Evolutionary conservation across 2,329 filamentous ascomycete genomes (phyloP), one percentile per base, ranked within the genome.

Genomic region (Penicillium italicum): DNA sequence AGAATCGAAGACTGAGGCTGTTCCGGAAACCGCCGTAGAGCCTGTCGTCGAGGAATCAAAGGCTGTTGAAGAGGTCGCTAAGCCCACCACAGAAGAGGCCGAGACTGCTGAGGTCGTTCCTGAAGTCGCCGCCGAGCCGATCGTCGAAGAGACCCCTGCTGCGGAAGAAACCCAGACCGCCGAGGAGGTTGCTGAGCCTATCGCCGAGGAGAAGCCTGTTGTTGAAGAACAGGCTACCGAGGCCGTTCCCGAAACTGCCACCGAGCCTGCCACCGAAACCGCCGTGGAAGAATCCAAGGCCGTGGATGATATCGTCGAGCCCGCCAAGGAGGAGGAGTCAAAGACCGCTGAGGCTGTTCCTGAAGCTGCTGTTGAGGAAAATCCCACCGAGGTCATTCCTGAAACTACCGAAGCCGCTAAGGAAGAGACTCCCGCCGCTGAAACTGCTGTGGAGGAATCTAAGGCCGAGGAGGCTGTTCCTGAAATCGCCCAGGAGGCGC

Each of bases 401-500:
- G 51, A 58, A 26, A 10, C 38, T 9, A 22, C 30, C 12, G 18
- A 51, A 43, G 42, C 41, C 11, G 31, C 38, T 1, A 47, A 56
- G n/a, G 60, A 63, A 57, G 38, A 33, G 18, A 26, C 48, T 16
- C 30, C 43, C 20, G 30, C 2, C 9, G 18, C 36, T 38, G 51
- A 55, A 33, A 12, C 62, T n/a, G 30, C 56, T 26, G 33, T 44
- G 8, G 59, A 62, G 18, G 30, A 40, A 18, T n/a, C n/a, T n/a
- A 18, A 33, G 5, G 33, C 38, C 11, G 12, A 30, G 8, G 50
- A 57, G 40, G 9, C 30, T 36, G 30, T 36, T 16, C 24, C 45
- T 10, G 50, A 56, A 30, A 30, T 38, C 18, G 42, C 41, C 4
- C 54, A 31, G 6, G 26, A 26, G 24, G 6, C 24, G 6, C 44